Evolutionary conservation across 2,329 filamentous ascomycete genomes (phyloP).

Genomic region (Harringtonia lauricola): DNA sequence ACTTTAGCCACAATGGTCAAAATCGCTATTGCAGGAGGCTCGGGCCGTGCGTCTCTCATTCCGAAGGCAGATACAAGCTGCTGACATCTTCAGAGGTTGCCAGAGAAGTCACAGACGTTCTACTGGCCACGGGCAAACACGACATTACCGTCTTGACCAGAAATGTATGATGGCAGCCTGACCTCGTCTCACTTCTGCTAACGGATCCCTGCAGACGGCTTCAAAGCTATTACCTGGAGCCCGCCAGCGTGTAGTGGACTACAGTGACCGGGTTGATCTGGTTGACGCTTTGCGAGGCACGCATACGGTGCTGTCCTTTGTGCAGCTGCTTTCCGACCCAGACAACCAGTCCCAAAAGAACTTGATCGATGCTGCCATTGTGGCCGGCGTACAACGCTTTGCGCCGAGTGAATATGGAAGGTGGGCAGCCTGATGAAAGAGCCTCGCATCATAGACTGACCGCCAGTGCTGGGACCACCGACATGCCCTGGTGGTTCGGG

Average conservation of each 20-base stretch:
- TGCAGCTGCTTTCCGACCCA: neutral
- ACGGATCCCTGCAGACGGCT: neutral
- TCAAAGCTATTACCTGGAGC: neutral
- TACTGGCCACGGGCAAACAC: neutral
- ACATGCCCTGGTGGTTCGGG: slow-evolving; percentile 35
- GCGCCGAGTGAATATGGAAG: slow-evolving; percentile 46
- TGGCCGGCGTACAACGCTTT: slow-evolving; percentile 48
- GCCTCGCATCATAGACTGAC: neutral
- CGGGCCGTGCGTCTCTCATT: neutral
- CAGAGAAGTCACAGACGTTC: neutral
- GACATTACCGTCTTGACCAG: neutral
- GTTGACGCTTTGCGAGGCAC: neutral
- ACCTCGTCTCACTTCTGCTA: neutral
- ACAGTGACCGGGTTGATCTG: neutral
- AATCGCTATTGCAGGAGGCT: neutral
- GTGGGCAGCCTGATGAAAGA: slow-evolving; percentile 15
- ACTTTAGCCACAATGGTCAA: neutral
- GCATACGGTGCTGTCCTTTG: neutral
- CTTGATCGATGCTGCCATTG: slow-evolving; percentile 47
- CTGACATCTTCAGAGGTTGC: neutral
- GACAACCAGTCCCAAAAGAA: slow-evolving; percentile 8
- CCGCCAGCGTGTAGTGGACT: neutral
- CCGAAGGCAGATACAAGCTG: neutral
- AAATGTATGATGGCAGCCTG: neutral
- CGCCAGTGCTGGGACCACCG: slow-evolving; percentile 10